phyloP scores from a whole-genome alignment of 2,329 filamentous ascomycete species.

The Talaromyces funiculosus region DNA sequence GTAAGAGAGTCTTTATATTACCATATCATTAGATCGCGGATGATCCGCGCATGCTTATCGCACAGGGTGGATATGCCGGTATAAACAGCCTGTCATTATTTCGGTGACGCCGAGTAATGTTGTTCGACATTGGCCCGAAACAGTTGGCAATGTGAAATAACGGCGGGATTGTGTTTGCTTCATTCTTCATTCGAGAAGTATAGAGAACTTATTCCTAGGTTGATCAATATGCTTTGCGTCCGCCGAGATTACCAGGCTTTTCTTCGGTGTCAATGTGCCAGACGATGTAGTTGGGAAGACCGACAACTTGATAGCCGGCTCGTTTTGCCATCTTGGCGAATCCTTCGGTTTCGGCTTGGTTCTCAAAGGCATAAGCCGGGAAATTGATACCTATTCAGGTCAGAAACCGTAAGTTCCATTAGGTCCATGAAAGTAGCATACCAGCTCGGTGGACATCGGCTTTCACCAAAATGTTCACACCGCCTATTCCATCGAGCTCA shows the following conservation, averaged over 20 bases:
- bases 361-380: constrained; percentile 92
- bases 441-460: constrained; percentile 94
- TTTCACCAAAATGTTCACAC: constrained; percentile 96
- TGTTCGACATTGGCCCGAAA: not conserved
- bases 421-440: constrained; percentile 38
- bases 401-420: not conserved
- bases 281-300: constrained; percentile 93
- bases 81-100: constrained; percentile 5
- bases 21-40: constrained; percentile 10
- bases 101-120: not conserved
- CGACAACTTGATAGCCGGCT: constrained; percentile 86
- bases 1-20: constrained; percentile 10
- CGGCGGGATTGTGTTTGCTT: not conserved
- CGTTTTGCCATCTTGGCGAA: constrained; percentile 98
- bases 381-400: constrained; percentile 78
- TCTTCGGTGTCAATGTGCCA: constrained; percentile 98
- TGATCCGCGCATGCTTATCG: constrained; percentile 1
- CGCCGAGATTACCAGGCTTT: constrained; percentile 69
- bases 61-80: constrained; percentile 1
- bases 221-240: constrained; percentile 34
- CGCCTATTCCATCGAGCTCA: constrained; percentile 89
- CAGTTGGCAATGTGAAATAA: not conserved
- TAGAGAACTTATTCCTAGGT: not conserved
- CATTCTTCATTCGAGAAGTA: constrained; percentile 7
- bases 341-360: constrained; percentile 97